phyloP scores from a whole-genome alignment of 2,329 filamentous ascomycete genomes.

The Paraconiothyrium brasiliense region DNA sequence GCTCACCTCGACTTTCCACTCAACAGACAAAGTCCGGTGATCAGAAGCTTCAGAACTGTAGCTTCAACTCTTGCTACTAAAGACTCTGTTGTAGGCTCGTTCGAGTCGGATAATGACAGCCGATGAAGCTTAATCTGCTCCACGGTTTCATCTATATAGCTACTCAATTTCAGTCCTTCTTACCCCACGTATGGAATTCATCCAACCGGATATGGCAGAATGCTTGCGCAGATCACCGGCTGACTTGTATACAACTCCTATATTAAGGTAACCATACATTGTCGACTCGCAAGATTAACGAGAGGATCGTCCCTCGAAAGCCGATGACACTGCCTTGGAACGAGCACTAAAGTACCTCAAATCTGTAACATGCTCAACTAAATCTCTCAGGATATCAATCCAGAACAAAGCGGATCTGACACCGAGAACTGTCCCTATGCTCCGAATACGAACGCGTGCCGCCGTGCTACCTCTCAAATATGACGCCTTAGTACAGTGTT shows the following conservation, averaged over 20 bases:
- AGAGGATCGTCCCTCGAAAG: constrained; percentile 15
- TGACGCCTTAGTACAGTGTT: constrained; percentile 12
- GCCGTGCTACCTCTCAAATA: constrained; percentile 12
- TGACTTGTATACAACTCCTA: constrained; percentile 24
- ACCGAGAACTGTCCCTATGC: constrained; percentile 14
- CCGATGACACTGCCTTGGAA: constrained; percentile 17
- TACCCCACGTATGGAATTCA: constrained; percentile 21
- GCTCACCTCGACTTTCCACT: background rate
- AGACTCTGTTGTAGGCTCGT: background rate
- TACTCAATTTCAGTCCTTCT: constrained; percentile 26
- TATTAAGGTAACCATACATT: constrained; percentile 27
- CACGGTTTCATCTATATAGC: constrained; percentile 40
- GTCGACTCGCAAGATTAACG: constrained; percentile 22
- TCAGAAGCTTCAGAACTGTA: background rate
- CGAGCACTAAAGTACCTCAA: constrained; percentile 20
- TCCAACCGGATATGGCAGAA: constrained; percentile 27
- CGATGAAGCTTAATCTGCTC: constrained; percentile 26
- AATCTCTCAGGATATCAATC: constrained; percentile 1
- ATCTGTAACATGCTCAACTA: constrained; percentile 21
- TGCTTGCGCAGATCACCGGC: constrained; percentile 25
- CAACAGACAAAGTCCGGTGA: background rate
- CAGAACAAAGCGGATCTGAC: background rate
- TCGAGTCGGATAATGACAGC: background rate
- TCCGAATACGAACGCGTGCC: constrained; percentile 26
- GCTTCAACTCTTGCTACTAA: background rate